A percentile compares a stretch with the other conserved stretches of the same genome.
Conservation (phyloP, 768 basidiomycete species). For the Lactifluus hygrophoroides region DNA sequence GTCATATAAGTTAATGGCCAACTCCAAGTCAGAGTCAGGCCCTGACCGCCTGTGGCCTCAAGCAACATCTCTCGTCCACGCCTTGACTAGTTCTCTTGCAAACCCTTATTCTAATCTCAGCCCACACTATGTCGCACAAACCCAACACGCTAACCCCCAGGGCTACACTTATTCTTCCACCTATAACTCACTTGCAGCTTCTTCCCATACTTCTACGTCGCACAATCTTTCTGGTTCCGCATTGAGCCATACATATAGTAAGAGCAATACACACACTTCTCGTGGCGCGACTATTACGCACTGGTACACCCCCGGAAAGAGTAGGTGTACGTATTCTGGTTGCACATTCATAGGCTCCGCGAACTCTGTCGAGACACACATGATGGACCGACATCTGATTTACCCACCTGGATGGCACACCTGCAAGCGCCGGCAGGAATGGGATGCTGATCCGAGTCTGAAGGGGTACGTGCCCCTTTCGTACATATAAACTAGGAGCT, state of each 20-base stretch:
- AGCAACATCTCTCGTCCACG: slow-evolving; percentile 22
- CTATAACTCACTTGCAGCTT: slow-evolving; percentile 20
- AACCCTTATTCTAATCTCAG: slow-evolving; percentile 26
- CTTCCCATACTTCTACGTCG: not conserved
- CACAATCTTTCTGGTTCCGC: not conserved
- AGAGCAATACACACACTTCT: not conserved
- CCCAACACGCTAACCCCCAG: slow-evolving; percentile 24
- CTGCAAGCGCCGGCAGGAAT: slow-evolving; percentile 45
- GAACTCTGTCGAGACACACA: slow-evolving; percentile 67
- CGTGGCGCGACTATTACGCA: slow-evolving; percentile 3
- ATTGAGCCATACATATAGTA: not conserved
- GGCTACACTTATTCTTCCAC: slow-evolving; percentile 30
- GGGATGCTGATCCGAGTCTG: slow-evolving; percentile 78
- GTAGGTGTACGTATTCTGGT: slow-evolving; percentile 50
- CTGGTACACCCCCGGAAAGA: slow-evolving; percentile 61
- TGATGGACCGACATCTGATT: slow-evolving; percentile 87
- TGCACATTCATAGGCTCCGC: slow-evolving; percentile 63
- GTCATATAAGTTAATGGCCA: not conserved
- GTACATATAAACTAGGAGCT: not conserved
- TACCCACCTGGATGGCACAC: slow-evolving; percentile 68
- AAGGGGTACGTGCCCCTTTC: slow-evolving; percentile 48
- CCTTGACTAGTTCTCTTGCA: slow-evolving; percentile 22
- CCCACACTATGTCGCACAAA: slow-evolving; percentile 20
- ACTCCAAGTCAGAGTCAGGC: no score
- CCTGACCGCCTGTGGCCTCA: no score